These are phyloP conservation scores for Venustampulla echinocandica DNA, from an alignment of 495 filamentous ascomycete species.

Conservation along the genomic window DNA sequence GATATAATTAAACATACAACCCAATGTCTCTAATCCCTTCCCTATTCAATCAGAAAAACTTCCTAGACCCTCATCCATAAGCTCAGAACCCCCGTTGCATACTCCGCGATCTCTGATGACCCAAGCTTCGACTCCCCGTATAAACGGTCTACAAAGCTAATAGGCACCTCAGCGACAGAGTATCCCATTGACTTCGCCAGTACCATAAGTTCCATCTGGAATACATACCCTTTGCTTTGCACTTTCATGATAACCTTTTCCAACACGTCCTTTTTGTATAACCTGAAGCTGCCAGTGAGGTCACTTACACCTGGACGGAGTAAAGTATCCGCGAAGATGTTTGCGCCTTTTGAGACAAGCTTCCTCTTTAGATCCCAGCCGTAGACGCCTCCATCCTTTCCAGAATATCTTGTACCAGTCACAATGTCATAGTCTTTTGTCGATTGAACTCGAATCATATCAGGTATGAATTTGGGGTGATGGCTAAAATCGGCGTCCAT, in stretches of 20 bases:
- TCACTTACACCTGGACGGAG: slow-evolving; percentile 93
- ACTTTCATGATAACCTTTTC: slow-evolving; percentile 84
- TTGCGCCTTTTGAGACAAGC: slow-evolving; percentile 82
- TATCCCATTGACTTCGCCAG: slow-evolving; percentile 88
- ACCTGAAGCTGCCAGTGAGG: slow-evolving; percentile 83
- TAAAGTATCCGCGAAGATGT: slow-evolving; percentile 87
- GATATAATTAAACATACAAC: too few species aligned
- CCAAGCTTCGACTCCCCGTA: slow-evolving; percentile 96
- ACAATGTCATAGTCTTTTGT: slow-evolving; percentile 78
- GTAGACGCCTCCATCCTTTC: slow-evolving; percentile 84
- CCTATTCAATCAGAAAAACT: too few species aligned
- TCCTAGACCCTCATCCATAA: slow-evolving; percentile 75
- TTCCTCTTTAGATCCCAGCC: slow-evolving; percentile 98
- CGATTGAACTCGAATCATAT: slow-evolving; percentile 60
- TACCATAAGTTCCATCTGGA: slow-evolving; percentile 92
- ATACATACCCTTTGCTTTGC: slow-evolving; percentile 91
- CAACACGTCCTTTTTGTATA: slow-evolving; percentile 87
- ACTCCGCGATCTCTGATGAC: slow-evolving; percentile 94
- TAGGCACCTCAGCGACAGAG: slow-evolving; percentile 86
- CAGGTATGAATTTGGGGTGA: slow-evolving; percentile 91
- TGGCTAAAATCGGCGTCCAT: slow-evolving; percentile 99
- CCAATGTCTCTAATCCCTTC: too few species aligned
- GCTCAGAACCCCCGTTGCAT: slow-evolving; percentile 83
- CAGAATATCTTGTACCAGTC: slow-evolving; percentile 88
- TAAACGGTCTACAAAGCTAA: slow-evolving; percentile 89